Base-by-base conservation (phyloP, 805 yeast species). In the Nakazawaea sp. region DNA sequence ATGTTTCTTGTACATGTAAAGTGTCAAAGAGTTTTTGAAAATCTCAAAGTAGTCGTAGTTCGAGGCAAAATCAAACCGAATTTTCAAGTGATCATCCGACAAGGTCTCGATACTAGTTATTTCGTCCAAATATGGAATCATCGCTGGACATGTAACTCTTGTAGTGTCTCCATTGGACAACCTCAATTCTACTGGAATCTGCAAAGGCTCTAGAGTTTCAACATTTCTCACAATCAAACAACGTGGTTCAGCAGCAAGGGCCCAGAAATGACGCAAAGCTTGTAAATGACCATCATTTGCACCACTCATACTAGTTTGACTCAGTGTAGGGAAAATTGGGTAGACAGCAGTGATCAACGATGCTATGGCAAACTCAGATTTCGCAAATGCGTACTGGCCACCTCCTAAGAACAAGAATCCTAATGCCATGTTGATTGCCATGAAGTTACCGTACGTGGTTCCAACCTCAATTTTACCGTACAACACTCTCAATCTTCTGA, bases 321-420 rank as follows among this genome's bases (percentile, higher is more conserved):
- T n/a, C 25, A 15, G 58, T 30, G 55, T 58, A 1, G 87, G 81
- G 43, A 77, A 79, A 2, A 79, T 64, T 2, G 97, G 97, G 45
- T 86, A 78, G n/a, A 84, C 63, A 0, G 96, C 70, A 0, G 86
- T 71, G 1, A 87, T 59, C 47, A 92, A 65, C 3, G 81, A 56
- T 0, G 89, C 95, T 37, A 79, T 62, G 2, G 86, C 75, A 49
- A 81, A 63, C 38, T 75, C 70, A 3, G 82, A 72, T 6, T 58
- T 48, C 13, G 67, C 70, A 41, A 92, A 72, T 0, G 95, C 88
- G 55, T 77, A 87, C 53, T 87, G 96, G 0, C 97, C 96, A 2
- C 96, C 92, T 0, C 96, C 96, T 26, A 92, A 56, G 52, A 90
- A 89, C 37, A 90, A 62, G 48, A 90, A 77, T 2, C 99, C 99